Base-by-base conservation (phyloP, 2,329 filamentous ascomycete genomes). In the Penicillium rolfsii region DNA sequence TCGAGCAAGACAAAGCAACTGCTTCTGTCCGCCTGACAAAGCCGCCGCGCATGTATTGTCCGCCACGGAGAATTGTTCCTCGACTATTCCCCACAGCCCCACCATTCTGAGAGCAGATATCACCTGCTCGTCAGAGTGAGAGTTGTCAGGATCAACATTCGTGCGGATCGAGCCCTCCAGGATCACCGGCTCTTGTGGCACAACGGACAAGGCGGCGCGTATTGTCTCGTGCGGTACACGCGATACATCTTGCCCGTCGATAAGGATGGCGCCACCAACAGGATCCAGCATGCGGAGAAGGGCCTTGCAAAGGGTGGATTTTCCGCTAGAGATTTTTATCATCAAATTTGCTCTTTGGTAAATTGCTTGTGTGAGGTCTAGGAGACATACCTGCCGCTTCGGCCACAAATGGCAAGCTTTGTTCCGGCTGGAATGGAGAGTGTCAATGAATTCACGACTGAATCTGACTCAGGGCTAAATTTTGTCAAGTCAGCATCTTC, bases 391-490 rank as follows among this genome's bases (percentile, higher is more conserved):
- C 22, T 49, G 46, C 24, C 19, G 24, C 46, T 49, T 46, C n/a
- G 24, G 46, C 46, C 46, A 49, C 46, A 49, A 8, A 46, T 26
- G 43, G 43, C 19, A 16, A 46, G 43, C n/a, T 46, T 46, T 7
- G n/a, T 46, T 46, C 43, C 43, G 43, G 43, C n/a, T 19, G 43
- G 43, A 46, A 46, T 24, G 43, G 43, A 46, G 43, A 46, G 43
- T 46, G 43, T 46, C 43, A 46, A 46, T 46, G 43, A 46, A 16
- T 46, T 46, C 16, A 46, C 43, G 5, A 19, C 43, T 24, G 16
- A 11, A 24, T 46, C 43, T 8, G 24, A 46, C 6, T 46, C 43
- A 19, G 43, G 43, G 43, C 43, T 46, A 46, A 22, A 22, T 46
- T 46, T 46, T 46, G 4, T 46, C 43, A 46, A 46, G 24, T 46